Conservation (phyloP, 352 stramenopile genomes). For the Pythium phragmiticola region DNA sequence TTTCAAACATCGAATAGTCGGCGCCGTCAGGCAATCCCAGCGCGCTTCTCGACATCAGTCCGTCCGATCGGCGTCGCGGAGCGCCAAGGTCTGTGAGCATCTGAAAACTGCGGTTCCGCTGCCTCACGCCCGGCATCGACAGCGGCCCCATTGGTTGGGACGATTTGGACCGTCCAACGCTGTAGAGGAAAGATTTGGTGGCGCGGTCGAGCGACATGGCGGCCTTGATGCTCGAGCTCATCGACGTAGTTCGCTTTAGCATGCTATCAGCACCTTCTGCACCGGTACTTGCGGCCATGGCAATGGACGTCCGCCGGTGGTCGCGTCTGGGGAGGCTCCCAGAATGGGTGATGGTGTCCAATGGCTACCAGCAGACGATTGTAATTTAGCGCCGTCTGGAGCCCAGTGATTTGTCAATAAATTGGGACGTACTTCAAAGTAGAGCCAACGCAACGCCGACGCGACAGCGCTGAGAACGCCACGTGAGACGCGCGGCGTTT, state of each 20-base stretch:
- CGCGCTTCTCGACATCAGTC: conserved; percentile 30
- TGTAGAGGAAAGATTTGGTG: conserved; percentile 75
- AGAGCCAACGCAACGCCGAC: conserved; percentile 69
- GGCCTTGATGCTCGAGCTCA: conserved; percentile 64
- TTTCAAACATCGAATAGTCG: conserved; percentile 81
- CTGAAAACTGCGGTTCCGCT: conserved; percentile 46
- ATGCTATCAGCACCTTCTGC: conserved; percentile 36
- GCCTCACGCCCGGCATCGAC: conserved; percentile 34
- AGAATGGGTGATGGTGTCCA: conserved; percentile 62
- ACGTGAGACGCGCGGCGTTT: conserved; percentile 63
- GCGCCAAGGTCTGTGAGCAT: conserved; percentile 12
- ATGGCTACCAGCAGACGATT: conserved; percentile 31
- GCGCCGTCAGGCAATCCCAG: conserved; percentile 35
- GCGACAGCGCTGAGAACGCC: conserved; percentile 81
- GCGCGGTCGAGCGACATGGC: conserved; percentile 65
- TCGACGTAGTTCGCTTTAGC: conserved; percentile 50
- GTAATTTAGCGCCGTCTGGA: background rate
- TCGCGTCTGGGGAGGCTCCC: conserved; percentile 62
- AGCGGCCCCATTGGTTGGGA: conserved; percentile 30
- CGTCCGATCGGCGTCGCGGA: conserved; percentile 25
- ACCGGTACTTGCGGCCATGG: conserved; percentile 20
- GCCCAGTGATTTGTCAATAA: background rate
- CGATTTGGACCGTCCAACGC: conserved; percentile 50
- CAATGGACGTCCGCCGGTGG: conserved; percentile 35
- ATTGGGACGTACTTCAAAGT: conserved; percentile 58